These are phyloP conservation scores for Spathaspora sp. DNA, from an alignment of 1,139 yeast genomes.

Conservation along the genomic window DNA sequence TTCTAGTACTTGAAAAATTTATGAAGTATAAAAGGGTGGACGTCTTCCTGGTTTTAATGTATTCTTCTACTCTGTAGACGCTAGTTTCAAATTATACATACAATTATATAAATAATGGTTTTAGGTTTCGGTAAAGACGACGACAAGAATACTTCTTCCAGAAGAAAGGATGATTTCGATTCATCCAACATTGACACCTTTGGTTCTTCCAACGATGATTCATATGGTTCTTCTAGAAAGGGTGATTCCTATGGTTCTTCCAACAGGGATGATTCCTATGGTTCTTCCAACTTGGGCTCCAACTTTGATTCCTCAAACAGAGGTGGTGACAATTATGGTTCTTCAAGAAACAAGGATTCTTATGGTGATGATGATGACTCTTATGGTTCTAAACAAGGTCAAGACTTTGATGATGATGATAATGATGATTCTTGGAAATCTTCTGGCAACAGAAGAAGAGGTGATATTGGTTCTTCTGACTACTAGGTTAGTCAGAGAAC, in stretches of 20 bases:
- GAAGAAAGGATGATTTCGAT: conserved; percentile 9
- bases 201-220: conserved; percentile 8
- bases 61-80: background rate
- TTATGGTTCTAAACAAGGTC: conserved; percentile 9
- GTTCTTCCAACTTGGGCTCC: conserved; percentile 18
- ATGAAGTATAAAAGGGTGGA: background rate
- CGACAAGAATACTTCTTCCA: conserved; percentile 7
- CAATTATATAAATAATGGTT: conserved; percentile 21
- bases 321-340: conserved; percentile 16
- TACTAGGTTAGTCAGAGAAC: background rate
- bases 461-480: conserved; percentile 20
- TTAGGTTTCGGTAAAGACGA: conserved; percentile 28
- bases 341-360: conserved; percentile 5
- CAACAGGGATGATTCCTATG: conserved; percentile 14
- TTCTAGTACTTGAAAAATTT: background rate
- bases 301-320: conserved; percentile 10
- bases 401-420: background rate
- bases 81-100: background rate
- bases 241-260: conserved; percentile 8
- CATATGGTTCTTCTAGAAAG: conserved; percentile 13
- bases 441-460: conserved; percentile 15
- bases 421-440: conserved; percentile 22
- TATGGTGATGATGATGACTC: background rate
- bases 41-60: background rate
- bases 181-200: conserved; percentile 10